Conservation (phyloP, 306 rosid species). For the Prunus salicina region DNA sequence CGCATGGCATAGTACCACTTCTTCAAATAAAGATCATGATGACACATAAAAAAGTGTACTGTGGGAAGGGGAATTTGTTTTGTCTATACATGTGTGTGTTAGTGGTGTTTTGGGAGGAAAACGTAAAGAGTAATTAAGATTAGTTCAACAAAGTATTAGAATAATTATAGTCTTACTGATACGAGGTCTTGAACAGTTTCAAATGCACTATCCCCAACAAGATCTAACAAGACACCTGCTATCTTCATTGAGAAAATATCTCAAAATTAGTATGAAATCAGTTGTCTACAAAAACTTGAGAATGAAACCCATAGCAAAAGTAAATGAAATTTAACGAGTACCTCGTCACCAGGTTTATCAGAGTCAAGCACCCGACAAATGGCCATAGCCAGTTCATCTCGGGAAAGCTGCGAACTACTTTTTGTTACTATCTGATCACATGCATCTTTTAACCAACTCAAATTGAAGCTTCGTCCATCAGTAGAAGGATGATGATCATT, state of each 20-base stretch:
- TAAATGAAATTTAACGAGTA: slow-evolving; percentile 31
- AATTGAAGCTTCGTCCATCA: slow-evolving; percentile 40
- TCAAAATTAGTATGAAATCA: slow-evolving; percentile 23
- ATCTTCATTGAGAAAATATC: slow-evolving; percentile 48
- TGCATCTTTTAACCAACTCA: slow-evolving; percentile 77
- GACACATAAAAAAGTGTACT: neutral
- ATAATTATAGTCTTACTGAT: slow-evolving; percentile 49
- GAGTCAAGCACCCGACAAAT: slow-evolving; percentile 91
- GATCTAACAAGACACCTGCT: slow-evolving; percentile 90
- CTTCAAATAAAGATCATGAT: neutral
- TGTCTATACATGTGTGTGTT: neutral
- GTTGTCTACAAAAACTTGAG: neutral
- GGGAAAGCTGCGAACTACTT: slow-evolving; percentile 53
- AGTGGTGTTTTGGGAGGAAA: neutral
- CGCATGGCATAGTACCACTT: neutral
- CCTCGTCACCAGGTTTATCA: slow-evolving; percentile 94
- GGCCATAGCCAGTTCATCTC: slow-evolving; percentile 85
- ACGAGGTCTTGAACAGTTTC: slow-evolving; percentile 83
- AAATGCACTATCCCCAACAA: slow-evolving; percentile 87
- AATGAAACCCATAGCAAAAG: slow-evolving; percentile 1
- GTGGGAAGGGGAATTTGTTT: neutral
- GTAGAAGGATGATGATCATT: slow-evolving; percentile 22
- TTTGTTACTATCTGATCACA: slow-evolving; percentile 59
- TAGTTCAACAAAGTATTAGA: slow-evolving; percentile 7
- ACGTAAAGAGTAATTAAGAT: slow-evolving; percentile 7